Conservation (phyloP, 495 filamentous ascomycete genomes). For the Aspergillus bertholletiae region DNA sequence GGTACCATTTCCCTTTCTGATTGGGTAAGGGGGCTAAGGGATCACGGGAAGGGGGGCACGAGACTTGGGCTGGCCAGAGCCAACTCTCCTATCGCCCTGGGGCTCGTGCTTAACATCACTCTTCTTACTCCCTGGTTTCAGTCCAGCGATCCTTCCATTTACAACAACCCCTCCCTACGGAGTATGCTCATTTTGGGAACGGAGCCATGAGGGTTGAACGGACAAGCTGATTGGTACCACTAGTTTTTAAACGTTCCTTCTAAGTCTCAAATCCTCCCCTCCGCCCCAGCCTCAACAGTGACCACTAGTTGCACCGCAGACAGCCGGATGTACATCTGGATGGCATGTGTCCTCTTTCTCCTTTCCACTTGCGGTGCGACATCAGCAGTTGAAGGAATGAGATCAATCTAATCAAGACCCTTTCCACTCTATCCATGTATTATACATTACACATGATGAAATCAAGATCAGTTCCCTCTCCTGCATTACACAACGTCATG, state of each 20-base stretch:
- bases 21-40: slow-evolving; percentile 28
- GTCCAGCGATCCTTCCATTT: background rate
- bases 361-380: background rate
- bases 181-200: background rate
- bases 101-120: slow-evolving; percentile 16
- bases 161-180: background rate
- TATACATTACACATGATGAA: no score
- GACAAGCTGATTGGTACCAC: slow-evolving; percentile 8
- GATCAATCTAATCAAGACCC: no score
- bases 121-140: slow-evolving; percentile 10
- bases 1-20: slow-evolving; percentile 20
- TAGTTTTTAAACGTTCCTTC: no score
- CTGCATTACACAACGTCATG: no score
- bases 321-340: background rate
- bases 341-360: background rate
- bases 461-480: no score
- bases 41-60: slow-evolving; percentile 16
- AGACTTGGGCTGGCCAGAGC: slow-evolving; percentile 15
- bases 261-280: no score
- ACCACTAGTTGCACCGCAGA: no score
- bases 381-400: no score
- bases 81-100: slow-evolving; percentile 12
- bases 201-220: background rate
- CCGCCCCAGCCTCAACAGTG: no score
- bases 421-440: no score